These are phyloP conservation scores for Chrysopogon serrulatus DNA, from an alignment of 176 grass and related monocot species.

Conservation along the genomic window DNA sequence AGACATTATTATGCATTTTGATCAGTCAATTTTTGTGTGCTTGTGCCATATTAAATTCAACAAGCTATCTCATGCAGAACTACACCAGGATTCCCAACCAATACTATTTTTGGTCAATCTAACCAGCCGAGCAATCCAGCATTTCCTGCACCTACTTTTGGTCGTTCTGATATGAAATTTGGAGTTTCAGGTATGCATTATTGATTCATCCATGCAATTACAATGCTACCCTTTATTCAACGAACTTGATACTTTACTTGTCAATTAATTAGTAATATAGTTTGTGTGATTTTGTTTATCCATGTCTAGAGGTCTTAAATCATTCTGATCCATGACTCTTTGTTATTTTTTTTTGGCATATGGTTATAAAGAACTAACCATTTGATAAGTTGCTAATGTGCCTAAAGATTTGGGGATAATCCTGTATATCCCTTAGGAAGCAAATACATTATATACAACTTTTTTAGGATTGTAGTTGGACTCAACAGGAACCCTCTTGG, in stretches of 20 bases:
- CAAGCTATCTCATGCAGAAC: constrained; percentile 35
- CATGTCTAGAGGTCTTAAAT: neutral
- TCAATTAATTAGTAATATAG: neutral
- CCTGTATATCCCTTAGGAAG: neutral
- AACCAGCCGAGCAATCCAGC: constrained; percentile 17
- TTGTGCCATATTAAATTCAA: constrained; percentile 1
- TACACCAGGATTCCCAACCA: constrained; percentile 25
- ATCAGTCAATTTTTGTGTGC: neutral
- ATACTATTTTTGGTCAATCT: constrained; percentile 34
- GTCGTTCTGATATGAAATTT: constrained; percentile 53
- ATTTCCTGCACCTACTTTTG: constrained; percentile 39
- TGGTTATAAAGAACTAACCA: neutral
- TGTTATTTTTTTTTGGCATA: neutral
- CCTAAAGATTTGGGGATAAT: neutral
- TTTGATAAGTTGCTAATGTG: neutral
- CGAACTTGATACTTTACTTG: neutral
- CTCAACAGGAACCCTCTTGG: neutral
- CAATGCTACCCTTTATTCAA: neutral
- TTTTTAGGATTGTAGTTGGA: neutral
- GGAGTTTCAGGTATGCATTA: constrained; percentile 32
- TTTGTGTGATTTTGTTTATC: neutral
- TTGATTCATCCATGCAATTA: neutral
- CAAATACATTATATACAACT: neutral
- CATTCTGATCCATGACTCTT: neutral
- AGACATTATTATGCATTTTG: neutral